These are phyloP conservation scores for Fusarium sambucinum DNA, from an alignment of 2,329 filamentous ascomycete genomes.

Conservation along the genomic window DNA sequence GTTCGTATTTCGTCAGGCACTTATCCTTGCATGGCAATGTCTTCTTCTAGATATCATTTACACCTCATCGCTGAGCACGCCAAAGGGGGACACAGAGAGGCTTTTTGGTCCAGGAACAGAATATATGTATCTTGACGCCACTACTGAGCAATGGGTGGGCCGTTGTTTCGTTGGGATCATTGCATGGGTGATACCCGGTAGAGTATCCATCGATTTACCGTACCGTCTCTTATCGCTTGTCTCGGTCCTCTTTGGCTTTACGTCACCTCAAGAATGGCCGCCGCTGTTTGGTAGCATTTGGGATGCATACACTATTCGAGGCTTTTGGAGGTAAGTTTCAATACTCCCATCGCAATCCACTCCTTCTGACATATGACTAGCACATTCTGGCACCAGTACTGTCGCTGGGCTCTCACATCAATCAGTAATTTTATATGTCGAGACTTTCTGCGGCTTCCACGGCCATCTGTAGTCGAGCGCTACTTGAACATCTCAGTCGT, in stretches of 20 bases:
- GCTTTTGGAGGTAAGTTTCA: not conserved
- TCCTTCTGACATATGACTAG: not conserved
- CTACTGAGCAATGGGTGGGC: not conserved
- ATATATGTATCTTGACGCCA: not conserved
- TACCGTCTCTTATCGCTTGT: not conserved
- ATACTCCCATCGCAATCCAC: fast-evolving
- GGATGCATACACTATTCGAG: not conserved
- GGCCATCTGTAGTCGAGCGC: not conserved
- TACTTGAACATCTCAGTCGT: not conserved
- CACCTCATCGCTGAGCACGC: not conserved
- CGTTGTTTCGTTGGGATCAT: not conserved
- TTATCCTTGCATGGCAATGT: not conserved
- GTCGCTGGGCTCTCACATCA: not conserved
- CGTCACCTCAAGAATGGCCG: not conserved
- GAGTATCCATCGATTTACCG: not conserved
- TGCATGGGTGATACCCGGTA: not conserved
- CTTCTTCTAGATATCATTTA: not conserved
- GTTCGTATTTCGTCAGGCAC: not conserved
- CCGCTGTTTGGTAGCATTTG: not conserved
- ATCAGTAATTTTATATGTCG: not conserved
- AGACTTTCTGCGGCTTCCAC: not conserved
- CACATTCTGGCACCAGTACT: not conserved
- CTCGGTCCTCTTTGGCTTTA: not conserved
- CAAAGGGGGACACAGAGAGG: not conserved
- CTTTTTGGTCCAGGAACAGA: not conserved